These are phyloP conservation scores for Termitomyces sp. DNA, from an alignment of 768 basidiomycete species.

Conservation along the genomic window DNA sequence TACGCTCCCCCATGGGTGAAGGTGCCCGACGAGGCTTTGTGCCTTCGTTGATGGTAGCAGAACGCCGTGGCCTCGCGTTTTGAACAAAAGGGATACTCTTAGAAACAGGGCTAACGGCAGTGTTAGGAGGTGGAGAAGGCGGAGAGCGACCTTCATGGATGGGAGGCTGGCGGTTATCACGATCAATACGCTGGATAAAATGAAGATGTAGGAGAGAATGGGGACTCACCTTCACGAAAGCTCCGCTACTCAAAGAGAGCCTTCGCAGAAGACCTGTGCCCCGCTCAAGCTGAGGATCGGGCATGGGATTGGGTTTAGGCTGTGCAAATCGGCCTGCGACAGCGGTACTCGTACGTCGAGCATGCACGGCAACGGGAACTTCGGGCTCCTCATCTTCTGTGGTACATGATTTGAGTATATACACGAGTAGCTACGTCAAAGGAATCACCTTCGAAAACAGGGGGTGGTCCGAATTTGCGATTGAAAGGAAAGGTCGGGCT, in stretches of 20 bases:
- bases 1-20: conserved; percentile 88
- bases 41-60: conserved; percentile 54
- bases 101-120: conserved; percentile 39
- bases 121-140: conserved; percentile 50
- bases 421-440: neutral
- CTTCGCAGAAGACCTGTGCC: conserved; percentile 71
- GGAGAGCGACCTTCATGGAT: conserved; percentile 26
- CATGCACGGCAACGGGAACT: conserved; percentile 39
- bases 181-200: conserved; percentile 10
- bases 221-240: conserved; percentile 55
- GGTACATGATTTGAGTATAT: conserved; percentile 19
- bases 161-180: conserved; percentile 19
- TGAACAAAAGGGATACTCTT: conserved; percentile 25
- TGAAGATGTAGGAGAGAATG: neutral
- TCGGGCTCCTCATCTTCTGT: conserved; percentile 38
- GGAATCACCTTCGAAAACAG: conserved; percentile 60
- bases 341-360: conserved; percentile 59
- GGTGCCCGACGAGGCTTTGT: conserved; percentile 63
- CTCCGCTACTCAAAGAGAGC: conserved; percentile 62
- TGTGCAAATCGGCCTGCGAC: conserved; percentile 54
- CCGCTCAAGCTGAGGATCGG: conserved; percentile 55
- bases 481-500: conserved; percentile 58
- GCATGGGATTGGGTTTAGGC: conserved; percentile 33
- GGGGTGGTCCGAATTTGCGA: conserved; percentile 50
- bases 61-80: conserved; percentile 43